Evolutionary conservation across 139 green algal species (phyloP).

Genomic region (Chlorella sp.): DNA sequence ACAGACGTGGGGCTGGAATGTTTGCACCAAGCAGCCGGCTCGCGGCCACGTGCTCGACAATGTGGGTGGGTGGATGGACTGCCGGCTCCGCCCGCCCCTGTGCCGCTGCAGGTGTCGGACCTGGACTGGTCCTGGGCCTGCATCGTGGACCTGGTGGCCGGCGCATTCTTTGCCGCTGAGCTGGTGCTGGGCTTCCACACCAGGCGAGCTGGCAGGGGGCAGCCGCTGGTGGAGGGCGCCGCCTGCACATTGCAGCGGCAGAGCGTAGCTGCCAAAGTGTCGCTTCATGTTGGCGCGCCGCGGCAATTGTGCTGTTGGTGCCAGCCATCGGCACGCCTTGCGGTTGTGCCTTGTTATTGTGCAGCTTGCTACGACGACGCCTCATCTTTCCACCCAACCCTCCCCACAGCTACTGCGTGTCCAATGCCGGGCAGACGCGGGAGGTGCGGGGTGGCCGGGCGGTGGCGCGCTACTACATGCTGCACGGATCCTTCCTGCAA

Average conservation of each 20-base stretch:
- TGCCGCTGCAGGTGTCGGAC: conserved; percentile 11
- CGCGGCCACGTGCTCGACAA: too few relatives aligned
- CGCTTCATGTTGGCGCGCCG: too few relatives aligned
- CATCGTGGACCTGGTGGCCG: conserved; percentile 4
- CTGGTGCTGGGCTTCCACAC: conserved; percentile 27
- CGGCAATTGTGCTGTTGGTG: too few relatives aligned
- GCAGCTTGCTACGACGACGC: too few relatives aligned
- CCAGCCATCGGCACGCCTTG: too few relatives aligned
- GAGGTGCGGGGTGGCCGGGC: background rate
- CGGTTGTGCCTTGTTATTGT: too few relatives aligned
- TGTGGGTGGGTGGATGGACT: too few relatives aligned
- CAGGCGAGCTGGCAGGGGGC: too few relatives aligned
- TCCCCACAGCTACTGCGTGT: background rate
- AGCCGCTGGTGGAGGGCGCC: too few relatives aligned
- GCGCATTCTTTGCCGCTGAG: conserved; percentile 10
- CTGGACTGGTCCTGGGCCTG: conserved; percentile 24
- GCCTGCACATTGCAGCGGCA: too few relatives aligned
- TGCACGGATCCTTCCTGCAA: conserved; percentile 22
- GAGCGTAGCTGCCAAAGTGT: too few relatives aligned
- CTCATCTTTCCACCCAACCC: too few relatives aligned
- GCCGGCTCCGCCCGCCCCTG: background rate
- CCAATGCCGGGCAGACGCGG: background rate
- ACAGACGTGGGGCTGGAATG: background rate
- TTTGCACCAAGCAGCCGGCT: background rate
- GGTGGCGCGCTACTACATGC: conserved; percentile 21